Percentiles rank a stretch among this genome's conserved stretches.
Conservation (phyloP, 164 flowering plant genomes). For the Tetrastigma voinierianum region DNA sequence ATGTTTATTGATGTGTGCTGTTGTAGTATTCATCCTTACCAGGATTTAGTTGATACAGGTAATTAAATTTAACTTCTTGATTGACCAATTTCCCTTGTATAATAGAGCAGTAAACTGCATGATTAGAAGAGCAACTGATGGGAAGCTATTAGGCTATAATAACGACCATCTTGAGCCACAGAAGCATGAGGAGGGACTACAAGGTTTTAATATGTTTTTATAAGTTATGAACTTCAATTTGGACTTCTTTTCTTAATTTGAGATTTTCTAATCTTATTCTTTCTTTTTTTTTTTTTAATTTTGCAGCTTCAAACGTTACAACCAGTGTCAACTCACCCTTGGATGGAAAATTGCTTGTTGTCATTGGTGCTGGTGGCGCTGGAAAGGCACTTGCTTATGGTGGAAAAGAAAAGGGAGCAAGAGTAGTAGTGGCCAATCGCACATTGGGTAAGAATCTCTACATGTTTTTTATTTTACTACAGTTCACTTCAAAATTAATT, state of each 20-base stretch:
- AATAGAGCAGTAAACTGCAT: constrained; percentile 74
- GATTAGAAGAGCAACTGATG: constrained; percentile 50
- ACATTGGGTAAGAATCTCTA: constrained; percentile 23
- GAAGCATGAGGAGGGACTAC: constrained; percentile 67
- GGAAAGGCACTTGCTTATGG: constrained; percentile 65
- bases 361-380: constrained; percentile 94
- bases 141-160: constrained; percentile 67
- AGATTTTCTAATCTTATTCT: constrained; percentile 1
- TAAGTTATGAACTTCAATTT: no score
- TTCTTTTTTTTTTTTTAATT: not conserved
- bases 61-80: no score
- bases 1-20: no score
- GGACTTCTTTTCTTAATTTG: no score
- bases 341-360: constrained; percentile 69
- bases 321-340: constrained; percentile 46
- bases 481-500: no score
- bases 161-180: constrained; percentile 70
- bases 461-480: not conserved
- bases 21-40: no score
- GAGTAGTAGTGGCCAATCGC: constrained; percentile 38
- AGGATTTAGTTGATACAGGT: no score
- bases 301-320: constrained; percentile 29
- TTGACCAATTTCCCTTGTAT: constrained; percentile 25
- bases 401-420: constrained; percentile 36
- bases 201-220: constrained; percentile 36